phyloP scores from a whole-genome alignment of 139 green algal species.

The Haematococcus lacustris region DNA sequence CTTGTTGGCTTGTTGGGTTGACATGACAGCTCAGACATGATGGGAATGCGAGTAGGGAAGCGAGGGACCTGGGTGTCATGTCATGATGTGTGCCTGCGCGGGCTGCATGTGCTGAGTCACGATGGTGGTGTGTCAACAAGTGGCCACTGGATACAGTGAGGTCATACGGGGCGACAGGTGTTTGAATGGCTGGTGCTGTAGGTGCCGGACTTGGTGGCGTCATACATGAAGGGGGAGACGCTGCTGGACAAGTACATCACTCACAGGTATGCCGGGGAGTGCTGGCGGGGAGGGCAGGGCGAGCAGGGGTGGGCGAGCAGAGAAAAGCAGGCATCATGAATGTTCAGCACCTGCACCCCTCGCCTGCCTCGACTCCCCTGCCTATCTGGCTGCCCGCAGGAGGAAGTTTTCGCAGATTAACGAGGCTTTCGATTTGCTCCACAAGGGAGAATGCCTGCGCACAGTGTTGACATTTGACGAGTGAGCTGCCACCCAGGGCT shows the following conservation, averaged over 20 bases:
- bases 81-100: not conserved
- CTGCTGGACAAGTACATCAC: constrained; percentile 92
- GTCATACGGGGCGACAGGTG: not conserved
- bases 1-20: too few species aligned
- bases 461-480: constrained; percentile 67
- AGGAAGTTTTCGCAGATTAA: constrained; percentile 62
- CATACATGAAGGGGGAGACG: constrained; percentile 77
- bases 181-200: constrained; percentile 15
- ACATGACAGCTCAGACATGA: too few species aligned
- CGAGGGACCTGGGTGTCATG: too few species aligned
- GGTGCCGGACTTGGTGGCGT: constrained; percentile 83
- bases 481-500: not conserved
- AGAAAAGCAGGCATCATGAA: too few species aligned
- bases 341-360: too few species aligned
- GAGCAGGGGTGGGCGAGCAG: too few species aligned
- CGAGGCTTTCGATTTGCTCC: constrained; percentile 88
- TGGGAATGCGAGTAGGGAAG: too few species aligned
- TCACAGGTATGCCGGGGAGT: too few species aligned
- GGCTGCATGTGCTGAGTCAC: not conserved
- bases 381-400: constrained; percentile 47
- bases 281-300: too few species aligned
- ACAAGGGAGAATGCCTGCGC: constrained; percentile 81
- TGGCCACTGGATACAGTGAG: not conserved
- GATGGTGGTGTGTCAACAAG: not conserved
- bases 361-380: too few species aligned